phyloP scores from a whole-genome alignment of 2,329 filamentous ascomycete species.

The Diaporthe citrichinensis region DNA sequence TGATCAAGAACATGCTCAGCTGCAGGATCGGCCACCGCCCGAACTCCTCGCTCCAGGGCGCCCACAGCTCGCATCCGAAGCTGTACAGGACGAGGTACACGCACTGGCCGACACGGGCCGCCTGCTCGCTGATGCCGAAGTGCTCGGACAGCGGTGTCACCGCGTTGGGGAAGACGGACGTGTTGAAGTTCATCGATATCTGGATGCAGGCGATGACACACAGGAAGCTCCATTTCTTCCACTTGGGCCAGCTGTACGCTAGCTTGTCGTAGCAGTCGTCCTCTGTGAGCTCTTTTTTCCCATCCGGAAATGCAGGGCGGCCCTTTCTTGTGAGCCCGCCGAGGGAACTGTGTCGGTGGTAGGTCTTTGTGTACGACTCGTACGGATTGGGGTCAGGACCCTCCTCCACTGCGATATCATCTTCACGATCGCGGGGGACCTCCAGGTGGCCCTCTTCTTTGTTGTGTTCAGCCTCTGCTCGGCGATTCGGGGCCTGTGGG shows the following conservation, averaged over 20 bases:
- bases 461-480: neutral
- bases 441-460: constrained; percentile 10
- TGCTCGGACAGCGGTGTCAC: constrained; percentile 59
- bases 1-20: constrained; percentile 64
- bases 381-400: neutral
- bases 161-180: constrained; percentile 65
- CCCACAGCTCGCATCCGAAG: constrained; percentile 66
- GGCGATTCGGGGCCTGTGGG: neutral
- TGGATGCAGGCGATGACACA: constrained; percentile 66
- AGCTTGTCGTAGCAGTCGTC: constrained; percentile 62
- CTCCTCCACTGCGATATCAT: neutral
- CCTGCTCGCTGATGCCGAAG: constrained; percentile 61
- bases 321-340: neutral
- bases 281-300: constrained; percentile 59
- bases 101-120: constrained; percentile 61
- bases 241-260: constrained; percentile 58
- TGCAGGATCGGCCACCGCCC: constrained; percentile 67
- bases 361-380: neutral
- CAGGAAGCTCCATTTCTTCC: constrained; percentile 68
- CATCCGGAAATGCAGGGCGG: constrained; percentile 32
- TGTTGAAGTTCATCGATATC: constrained; percentile 70
- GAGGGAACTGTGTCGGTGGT: constrained; percentile 21
- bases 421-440: neutral
- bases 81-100: constrained; percentile 66
- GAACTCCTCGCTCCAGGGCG: constrained; percentile 68